These are phyloP conservation scores for Mycena haematopus DNA, from an alignment of 768 basidiomycete genomes.

Conservation along the genomic window DNA sequence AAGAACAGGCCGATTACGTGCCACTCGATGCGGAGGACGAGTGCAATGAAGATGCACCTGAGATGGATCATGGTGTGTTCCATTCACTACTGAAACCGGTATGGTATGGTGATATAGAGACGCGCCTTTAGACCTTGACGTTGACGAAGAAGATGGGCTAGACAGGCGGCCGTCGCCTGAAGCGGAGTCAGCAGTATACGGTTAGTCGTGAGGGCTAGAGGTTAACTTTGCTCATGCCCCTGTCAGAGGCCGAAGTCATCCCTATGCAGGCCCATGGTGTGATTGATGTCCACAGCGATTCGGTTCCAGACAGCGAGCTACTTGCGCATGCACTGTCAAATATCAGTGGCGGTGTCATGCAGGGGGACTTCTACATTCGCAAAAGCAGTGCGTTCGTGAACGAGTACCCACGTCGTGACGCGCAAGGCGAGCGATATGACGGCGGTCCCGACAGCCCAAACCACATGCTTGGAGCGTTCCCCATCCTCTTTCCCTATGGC, in stretches of 20 bases:
- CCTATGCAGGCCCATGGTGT: constrained; percentile 36
- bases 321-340: constrained; percentile 35
- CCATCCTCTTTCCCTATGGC: not conserved
- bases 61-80: not conserved
- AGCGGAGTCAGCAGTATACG: not conserved
- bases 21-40: constrained; percentile 16
- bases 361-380: not conserved
- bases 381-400: constrained; percentile 25
- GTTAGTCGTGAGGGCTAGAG: too few species aligned
- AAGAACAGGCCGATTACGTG: constrained; percentile 38
- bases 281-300: constrained; percentile 34
- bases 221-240: not conserved
- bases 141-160: too few species aligned
- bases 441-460: constrained; percentile 19
- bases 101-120: too few species aligned
- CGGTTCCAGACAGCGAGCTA: constrained; percentile 29
- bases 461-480: constrained; percentile 24
- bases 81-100: too few species aligned
- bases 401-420: too few species aligned
- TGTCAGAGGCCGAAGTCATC: constrained; percentile 32
- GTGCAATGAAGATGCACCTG: not conserved
- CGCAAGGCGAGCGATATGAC: not conserved
- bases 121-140: too few species aligned
- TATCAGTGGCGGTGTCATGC: not conserved
- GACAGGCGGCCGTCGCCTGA: too few species aligned